Base-by-base conservation (phyloP, 179 eudicot species). In the Beta corolliflora region DNA sequence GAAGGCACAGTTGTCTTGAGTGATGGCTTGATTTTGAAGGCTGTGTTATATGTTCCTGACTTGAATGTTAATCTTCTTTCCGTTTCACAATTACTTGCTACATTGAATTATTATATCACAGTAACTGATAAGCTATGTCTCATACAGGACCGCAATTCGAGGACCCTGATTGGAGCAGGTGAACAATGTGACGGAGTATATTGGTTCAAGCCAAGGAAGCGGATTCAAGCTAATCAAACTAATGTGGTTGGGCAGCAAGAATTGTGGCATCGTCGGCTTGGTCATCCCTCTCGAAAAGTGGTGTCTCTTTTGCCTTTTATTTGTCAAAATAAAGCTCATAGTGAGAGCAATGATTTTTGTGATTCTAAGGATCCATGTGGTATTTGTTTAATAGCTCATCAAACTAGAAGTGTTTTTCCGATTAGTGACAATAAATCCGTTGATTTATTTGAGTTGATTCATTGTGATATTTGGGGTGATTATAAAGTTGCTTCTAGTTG, bases 401-500 rank as follows among this genome's bases (percentile, higher is more conserved):
- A 54, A 19, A 58, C 23, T 76, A 65, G 69, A 3, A 1, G 10
- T 5, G 1, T 19, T 76, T 59, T 76, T 58, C 55, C 67, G 12
- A 16, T 4, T 23, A 76, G 79, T 61, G 31, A 23, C 3, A 76
- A 7, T 60, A 18, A 18, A 10, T 7, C 55, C 9, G 2, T 14
- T 54, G 15, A 9, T 8, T 14, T 19, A 3, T 60, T 60, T 76
- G 69, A 76, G 1, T 0, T 45, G 1, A 12, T 76, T 76, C 69
- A 74, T 75, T 56, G 65, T 75, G 67, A 75, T 36, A 14, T 75
- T 50, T 75, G 67, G 67, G 67, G 78, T 12, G 23, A 12, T 16
- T 60, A 74, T 36, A 21, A 11, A 1, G 8, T 15, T 29, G 18
- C 18, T 25, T 29, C 77, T 52, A 23, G 4, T 41, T 41, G 68